Conservation (phyloP, 2,329 filamentous ascomycete genomes). For the Hypoxylon sp. region DNA sequence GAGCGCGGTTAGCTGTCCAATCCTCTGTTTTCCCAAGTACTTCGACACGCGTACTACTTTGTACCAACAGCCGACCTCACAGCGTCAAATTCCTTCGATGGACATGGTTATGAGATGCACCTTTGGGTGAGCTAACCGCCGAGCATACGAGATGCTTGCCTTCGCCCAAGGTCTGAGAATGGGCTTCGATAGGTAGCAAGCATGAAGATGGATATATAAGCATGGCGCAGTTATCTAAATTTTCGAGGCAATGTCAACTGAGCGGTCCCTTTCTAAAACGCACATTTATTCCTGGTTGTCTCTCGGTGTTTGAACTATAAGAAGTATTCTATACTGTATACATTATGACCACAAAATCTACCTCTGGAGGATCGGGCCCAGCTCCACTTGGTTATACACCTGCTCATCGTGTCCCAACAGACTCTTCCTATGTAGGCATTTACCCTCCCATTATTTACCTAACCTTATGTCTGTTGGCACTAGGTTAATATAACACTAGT, state of each 20-base stretch:
- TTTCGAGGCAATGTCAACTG: too few species aligned
- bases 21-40: neutral
- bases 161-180: too few species aligned
- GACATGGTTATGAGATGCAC: too few species aligned
- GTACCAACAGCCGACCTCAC: neutral
- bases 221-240: too few species aligned
- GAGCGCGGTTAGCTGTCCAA: neutral
- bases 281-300: neutral
- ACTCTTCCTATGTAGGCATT: neutral
- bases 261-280: neutral
- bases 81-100: too few species aligned
- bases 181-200: too few species aligned
- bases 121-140: too few species aligned
- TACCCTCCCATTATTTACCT: neutral
- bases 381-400: neutral
- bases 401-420: neutral
- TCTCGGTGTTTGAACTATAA: neutral
- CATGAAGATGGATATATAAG: too few species aligned
- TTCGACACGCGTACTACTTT: neutral
- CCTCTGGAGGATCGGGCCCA: neutral
- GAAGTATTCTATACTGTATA: neutral
- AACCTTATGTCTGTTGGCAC: neutral
- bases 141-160: too few species aligned
- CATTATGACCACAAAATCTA: neutral
- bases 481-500: neutral